Base-by-base conservation (phyloP, 2,329 filamentous ascomycete species). In the Fusarium tricinctum region DNA sequence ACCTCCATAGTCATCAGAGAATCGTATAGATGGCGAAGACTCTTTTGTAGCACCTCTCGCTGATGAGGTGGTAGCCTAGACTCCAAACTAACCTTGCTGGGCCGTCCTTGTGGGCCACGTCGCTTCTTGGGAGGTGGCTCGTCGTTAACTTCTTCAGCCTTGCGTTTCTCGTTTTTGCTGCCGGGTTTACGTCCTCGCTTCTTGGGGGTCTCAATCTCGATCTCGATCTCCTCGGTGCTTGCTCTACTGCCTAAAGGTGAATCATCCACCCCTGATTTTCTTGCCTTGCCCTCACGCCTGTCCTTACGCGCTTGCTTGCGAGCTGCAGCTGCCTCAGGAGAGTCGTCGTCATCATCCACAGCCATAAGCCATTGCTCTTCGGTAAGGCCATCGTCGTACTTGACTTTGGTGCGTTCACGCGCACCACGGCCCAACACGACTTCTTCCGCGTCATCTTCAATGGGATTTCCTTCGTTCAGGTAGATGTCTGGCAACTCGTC, bases 351-450 rank as follows among this genome's bases (percentile, higher is more conserved):
- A 63, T 97, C 95, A 77, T 99, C 96, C 32, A 99, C 95, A 54
- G 96, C 96, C 84, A 97, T 95, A 51, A 98, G 87, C 96, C 96
- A 99, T 80, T 99, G 97, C 82, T 99, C 96, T 81, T 99, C 97
- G 0, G 96, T 98, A 30, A 99, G 88, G 52, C 97, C 96, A 75
- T 99, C 96, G 74, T 99, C 96, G 73, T 99, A 99, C 79, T 92
- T 92, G 74, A 97, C 94, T 75, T 93, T 91, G 71, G 94, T 97
- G 64, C 97, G 91, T 81, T 99, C 96, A 82, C 96, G 92, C 68
- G 95, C 95, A 74, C 96, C 96, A 79, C 96, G 94, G 63, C 96
- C 96, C 32, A 89, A 82, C 26, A 89, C 83, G 32, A 90, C 85
- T 69, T 96, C 93, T 65, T 92, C 91, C 20, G 90, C 86, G 71